Evolutionary conservation across 2,329 filamentous ascomycete species (phyloP), one percentile per base, ranked within the genome.

Genomic region (Chalaropsis thielavioides): DNA sequence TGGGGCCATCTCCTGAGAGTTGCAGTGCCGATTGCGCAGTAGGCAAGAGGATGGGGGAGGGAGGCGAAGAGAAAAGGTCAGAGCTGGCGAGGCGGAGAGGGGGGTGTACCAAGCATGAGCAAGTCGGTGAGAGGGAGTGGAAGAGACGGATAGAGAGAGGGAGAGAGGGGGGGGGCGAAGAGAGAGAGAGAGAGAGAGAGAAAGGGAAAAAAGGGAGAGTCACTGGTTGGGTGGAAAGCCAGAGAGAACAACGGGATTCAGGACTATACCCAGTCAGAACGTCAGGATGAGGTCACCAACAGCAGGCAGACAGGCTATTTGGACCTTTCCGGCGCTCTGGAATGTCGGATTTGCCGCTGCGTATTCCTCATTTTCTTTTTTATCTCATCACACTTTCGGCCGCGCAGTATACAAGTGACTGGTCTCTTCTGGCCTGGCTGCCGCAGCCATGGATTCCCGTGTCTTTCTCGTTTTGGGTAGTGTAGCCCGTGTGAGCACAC

Each of bases 281-380:
- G 60, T 2, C 24, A 46, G 27, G 41, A 31, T 62, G 60, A 44
- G 40, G 24, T 44, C 11, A 46, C 40, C 19, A 44, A 17, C 7
- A 11, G 60, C n/a, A n/a, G n/a, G n/a, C n/a, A n/a, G n/a, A n/a
- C n/a, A 19, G 22, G 31, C 43, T 24, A 46, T 15, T 46, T 44
- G 24, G 40, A 24, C 60, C 17, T 46, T 31, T 62, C 43, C 60
- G 60, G 60, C 24, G 31, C 22, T 22, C 40, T 62, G 60, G 60
- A 62, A 62, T 62, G 60, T 46, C 24, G 40, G 40, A 31, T 31
- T 62, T 46, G 60, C 60, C 60, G 40, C 60, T 44, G 60, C 22
- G 24, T 19, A 27, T 43, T 46, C 22, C 43, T 62, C 60, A 43
- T n/a, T n/a, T n/a, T n/a, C n/a, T 46, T 62, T 22, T 62, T 46